Conservation (phyloP, 2,329 filamentous ascomycete genomes). For the Aspergillus calidoustus region DNA sequence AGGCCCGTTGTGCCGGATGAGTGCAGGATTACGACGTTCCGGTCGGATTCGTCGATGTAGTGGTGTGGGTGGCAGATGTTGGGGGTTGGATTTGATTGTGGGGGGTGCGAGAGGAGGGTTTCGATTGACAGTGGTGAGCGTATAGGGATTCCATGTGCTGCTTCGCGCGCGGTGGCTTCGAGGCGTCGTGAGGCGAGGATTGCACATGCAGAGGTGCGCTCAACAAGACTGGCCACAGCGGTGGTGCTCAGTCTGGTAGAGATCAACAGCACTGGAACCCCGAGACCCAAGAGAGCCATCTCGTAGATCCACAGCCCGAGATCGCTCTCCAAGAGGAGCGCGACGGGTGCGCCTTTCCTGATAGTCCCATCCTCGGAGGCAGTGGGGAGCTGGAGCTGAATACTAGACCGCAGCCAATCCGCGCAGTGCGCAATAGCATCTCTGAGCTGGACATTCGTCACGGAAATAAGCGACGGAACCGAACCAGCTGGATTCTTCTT, state of each 20-base stretch:
- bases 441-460: neutral
- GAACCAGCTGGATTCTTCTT: neutral
- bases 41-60: neutral
- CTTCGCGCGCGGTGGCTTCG: neutral
- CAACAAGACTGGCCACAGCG: neutral
- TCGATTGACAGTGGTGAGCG: neutral
- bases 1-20: slow-evolving; percentile 14
- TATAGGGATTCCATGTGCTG: neutral
- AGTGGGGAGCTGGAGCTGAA: neutral
- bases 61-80: slow-evolving; percentile 1
- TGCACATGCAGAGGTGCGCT: neutral
- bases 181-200: slow-evolving; percentile 6
- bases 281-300: slow-evolving; percentile 2
- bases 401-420: neutral
- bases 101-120: neutral
- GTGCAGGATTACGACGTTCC: slow-evolving; percentile 11
- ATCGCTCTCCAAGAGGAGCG: slow-evolving; percentile 11
- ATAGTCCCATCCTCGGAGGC: neutral
- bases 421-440: neutral
- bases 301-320: slow-evolving; percentile 2
- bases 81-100: neutral
- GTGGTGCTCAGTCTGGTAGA: slow-evolving; percentile 2
- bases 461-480: neutral
- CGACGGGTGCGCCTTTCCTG: neutral
- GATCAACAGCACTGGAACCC: slow-evolving; percentile 6